A percentile compares a stretch with the other conserved stretches of the same genome.
These are phyloP conservation scores for Lactarius hengduanensis DNA, from an alignment of 768 basidiomycete genomes.

Conservation along the genomic window DNA sequence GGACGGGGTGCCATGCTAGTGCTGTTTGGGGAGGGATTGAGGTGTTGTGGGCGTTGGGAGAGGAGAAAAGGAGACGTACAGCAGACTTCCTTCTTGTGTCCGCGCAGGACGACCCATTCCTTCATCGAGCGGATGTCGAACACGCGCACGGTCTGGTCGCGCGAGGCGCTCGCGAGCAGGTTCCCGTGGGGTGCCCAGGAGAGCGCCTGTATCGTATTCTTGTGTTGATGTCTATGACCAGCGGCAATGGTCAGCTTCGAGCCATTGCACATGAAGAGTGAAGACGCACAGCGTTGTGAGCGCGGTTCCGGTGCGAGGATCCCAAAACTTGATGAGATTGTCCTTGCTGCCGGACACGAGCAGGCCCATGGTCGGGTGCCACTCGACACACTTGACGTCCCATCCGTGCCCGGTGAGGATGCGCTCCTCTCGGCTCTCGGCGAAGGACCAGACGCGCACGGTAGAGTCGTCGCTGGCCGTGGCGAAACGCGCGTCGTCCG, in stretches of 20 bases:
- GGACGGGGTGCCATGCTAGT: conserved; percentile 93
- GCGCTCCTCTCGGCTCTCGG: conserved; percentile 86
- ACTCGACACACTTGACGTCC: conserved; percentile 98
- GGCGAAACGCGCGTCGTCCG: conserved; percentile 88
- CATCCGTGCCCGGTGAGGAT: conserved; percentile 94
- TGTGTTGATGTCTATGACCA: conserved; percentile 82
- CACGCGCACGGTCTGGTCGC: conserved; percentile 92
- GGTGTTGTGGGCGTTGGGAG: neutral
- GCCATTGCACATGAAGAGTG: too few species aligned
- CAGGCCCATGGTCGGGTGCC: conserved; percentile 97
- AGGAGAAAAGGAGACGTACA: conserved; percentile 51
- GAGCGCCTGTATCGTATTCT: conserved; percentile 92
- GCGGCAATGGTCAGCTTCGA: neutral
- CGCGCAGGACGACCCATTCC: conserved; percentile 86
- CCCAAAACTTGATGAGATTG: conserved; percentile 99
- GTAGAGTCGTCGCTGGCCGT: conserved; percentile 96
- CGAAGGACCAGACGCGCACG: conserved; percentile 93
- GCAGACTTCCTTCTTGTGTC: conserved; percentile 98
- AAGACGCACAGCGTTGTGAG: conserved; percentile 80
- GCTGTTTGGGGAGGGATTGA: conserved; percentile 45
- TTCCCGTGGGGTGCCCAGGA: conserved; percentile 95
- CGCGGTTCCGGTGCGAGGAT: conserved; percentile 88
- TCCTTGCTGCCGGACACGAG: conserved; percentile 96
- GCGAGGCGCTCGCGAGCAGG: conserved; percentile 88
- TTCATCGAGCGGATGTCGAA: conserved; percentile 99